A percentile compares a stretch with the other conserved stretches of the same genome.
These are phyloP conservation scores for Aspergillus phoenicis DNA, from an alignment of 2,329 filamentous ascomycete genomes.

Conservation along the genomic window DNA sequence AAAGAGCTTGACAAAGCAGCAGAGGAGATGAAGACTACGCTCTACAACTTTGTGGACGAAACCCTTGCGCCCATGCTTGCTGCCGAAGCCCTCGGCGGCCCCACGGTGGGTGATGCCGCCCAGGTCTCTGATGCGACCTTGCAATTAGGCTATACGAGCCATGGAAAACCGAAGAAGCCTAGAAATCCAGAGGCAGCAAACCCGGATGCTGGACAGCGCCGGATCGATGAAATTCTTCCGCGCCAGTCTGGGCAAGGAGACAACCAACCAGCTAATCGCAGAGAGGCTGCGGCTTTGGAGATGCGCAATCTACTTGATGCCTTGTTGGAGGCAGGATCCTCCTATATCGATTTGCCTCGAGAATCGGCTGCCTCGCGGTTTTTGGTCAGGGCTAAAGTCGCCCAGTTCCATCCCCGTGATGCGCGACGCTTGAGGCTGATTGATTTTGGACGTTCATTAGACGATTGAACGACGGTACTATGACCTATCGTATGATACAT, in stretches of 20 bases:
- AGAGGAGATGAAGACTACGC: conserved; percentile 60
- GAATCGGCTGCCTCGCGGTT: conserved; percentile 58
- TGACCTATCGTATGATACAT: background rate
- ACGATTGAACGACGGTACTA: conserved; percentile 24
- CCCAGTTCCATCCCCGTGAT: conserved; percentile 59
- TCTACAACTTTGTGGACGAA: conserved; percentile 71
- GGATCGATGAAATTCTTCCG: conserved; percentile 56
- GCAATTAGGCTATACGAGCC: conserved; percentile 56
- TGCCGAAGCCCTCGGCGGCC: conserved; percentile 80
- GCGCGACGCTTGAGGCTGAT: conserved; percentile 55
- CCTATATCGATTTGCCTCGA: conserved; percentile 52
- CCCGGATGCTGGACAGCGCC: conserved; percentile 45
- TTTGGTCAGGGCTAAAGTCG: conserved; percentile 57
- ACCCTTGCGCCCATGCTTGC: conserved; percentile 75
- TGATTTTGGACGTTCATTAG: conserved; percentile 52
- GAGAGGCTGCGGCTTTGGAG: conserved; percentile 52
- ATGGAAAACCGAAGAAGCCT: conserved; percentile 50
- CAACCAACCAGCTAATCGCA: conserved; percentile 41
- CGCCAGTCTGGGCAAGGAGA: conserved; percentile 31
- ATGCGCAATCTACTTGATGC: conserved; percentile 51
- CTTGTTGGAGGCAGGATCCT: conserved; percentile 49
- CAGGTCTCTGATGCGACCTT: conserved; percentile 62
- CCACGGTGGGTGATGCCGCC: conserved; percentile 74
- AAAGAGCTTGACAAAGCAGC: conserved; percentile 64
- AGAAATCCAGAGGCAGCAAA: conserved; percentile 34